Conservation (phyloP, 108 stramenopile genomes). For the Skeletonema marinoi region DNA sequence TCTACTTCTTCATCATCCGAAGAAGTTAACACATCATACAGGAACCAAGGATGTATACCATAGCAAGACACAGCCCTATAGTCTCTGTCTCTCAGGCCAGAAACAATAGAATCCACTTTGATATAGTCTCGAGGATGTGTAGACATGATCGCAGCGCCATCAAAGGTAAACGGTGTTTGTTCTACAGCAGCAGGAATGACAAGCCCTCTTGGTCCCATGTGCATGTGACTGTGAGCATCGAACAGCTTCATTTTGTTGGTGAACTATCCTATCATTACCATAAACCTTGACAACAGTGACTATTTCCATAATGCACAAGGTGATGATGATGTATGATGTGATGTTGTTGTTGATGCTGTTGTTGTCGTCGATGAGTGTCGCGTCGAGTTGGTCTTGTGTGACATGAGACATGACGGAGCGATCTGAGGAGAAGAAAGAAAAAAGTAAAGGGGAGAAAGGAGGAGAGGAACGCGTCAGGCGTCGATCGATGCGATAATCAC, state of each 20-base stretch:
- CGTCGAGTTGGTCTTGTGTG: no score
- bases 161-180: conserved; percentile 29
- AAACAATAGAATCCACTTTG: conserved; percentile 30
- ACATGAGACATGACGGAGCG: no score
- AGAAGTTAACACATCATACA: conserved; percentile 57
- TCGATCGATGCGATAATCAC: no score
- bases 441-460: no score
- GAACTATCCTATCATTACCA: no score
- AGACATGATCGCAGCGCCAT: conserved; percentile 83
- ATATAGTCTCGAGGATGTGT: conserved; percentile 85
- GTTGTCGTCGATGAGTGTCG: no score
- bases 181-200: conserved; percentile 7
- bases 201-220: conserved; percentile 62
- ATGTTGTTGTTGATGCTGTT: no score
- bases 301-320: no score
- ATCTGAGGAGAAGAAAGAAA: no score
- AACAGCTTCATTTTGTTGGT: conserved; percentile 50
- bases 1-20: conserved; percentile 18
- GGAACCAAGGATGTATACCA: conserved; percentile 89
- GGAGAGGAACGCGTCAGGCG: no score
- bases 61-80: conserved; percentile 67
- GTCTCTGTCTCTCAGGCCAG: background rate
- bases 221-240: conserved; percentile 86
- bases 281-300: no score
- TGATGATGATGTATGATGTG: no score